Evolutionary conservation across 2,329 filamentous ascomycete genomes (phyloP).

Genomic region (Periglandula ipomoeae): DNA sequence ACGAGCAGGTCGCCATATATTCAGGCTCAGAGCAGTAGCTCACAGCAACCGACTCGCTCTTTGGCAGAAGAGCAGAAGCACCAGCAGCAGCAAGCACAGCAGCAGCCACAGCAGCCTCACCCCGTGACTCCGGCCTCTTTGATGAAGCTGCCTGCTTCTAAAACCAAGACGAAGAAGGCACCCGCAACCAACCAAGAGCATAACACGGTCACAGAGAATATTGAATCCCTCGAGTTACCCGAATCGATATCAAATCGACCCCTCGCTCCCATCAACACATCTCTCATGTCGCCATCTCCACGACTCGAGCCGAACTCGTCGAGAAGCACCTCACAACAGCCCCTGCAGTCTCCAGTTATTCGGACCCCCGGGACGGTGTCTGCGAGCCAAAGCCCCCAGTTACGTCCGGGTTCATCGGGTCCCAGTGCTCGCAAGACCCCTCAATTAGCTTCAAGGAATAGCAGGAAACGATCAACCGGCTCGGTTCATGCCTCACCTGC

Average conservation of each 20-base stretch:
- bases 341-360: slow-evolving; percentile 39
- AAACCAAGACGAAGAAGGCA: slow-evolving; percentile 39
- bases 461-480: slow-evolving; percentile 64
- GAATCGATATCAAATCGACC: slow-evolving; percentile 46
- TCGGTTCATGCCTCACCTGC: slow-evolving; percentile 79
- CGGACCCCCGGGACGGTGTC: slow-evolving; percentile 35
- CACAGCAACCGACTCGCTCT: slow-evolving; percentile 15
- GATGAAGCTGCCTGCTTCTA: slow-evolving; percentile 62
- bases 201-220: slow-evolving; percentile 38
- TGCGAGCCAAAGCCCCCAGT: slow-evolving; percentile 58
- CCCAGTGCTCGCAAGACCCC: slow-evolving; percentile 44
- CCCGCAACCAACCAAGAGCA: slow-evolving; percentile 20
- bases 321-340: slow-evolving; percentile 42
- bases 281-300: slow-evolving; percentile 28
- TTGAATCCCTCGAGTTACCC: slow-evolving; percentile 58
- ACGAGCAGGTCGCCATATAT: slow-evolving; percentile 61
- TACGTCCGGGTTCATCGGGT: slow-evolving; percentile 40
- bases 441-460: slow-evolving; percentile 44
- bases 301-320: slow-evolving; percentile 29
- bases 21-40: slow-evolving; percentile 37
- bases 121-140: slow-evolving; percentile 82
- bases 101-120: slow-evolving; percentile 32
- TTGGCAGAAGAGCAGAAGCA: slow-evolving; percentile 6
- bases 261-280: slow-evolving; percentile 29
- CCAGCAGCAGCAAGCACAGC: slow-evolving; percentile 12